These are phyloP conservation scores for Backusella macrospora DNA, from an alignment of 192 early-diverging fungal species.

Conservation along the genomic window DNA sequence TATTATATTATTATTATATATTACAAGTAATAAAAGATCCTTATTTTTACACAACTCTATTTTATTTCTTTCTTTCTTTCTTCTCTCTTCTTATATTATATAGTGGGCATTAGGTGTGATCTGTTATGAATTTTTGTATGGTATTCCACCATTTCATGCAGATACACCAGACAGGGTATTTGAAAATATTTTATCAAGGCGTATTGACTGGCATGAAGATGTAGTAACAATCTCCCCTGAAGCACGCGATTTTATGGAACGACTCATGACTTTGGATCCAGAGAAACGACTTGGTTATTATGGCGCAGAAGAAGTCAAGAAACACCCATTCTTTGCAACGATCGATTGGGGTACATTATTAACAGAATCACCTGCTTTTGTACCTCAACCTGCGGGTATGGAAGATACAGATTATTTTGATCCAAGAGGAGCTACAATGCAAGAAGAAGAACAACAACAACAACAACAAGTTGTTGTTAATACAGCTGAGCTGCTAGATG, in stretches of 20 bases:
- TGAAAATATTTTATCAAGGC: constrained; percentile 78
- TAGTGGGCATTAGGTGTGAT: constrained; percentile 91
- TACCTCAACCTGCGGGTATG: constrained; percentile 71
- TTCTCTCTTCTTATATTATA: constrained; percentile 16
- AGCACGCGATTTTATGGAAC: constrained; percentile 81
- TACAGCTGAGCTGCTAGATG: constrained; percentile 17
- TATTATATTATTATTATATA: background rate
- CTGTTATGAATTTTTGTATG: constrained; percentile 84
- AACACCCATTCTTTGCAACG: constrained; percentile 75
- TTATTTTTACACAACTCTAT: background rate
- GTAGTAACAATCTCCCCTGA: constrained; percentile 74
- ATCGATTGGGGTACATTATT: constrained; percentile 73
- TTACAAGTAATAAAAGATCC: constrained; percentile 11
- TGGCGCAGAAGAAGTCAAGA: constrained; percentile 77
- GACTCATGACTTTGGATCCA: constrained; percentile 65
- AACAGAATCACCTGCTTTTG: constrained; percentile 71
- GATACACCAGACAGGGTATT: constrained; percentile 78
- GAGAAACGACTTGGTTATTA: constrained; percentile 69
- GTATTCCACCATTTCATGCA: constrained; percentile 85
- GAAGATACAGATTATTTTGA: constrained; percentile 98
- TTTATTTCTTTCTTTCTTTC: constrained; percentile 12
- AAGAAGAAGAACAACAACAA: constrained; percentile 43
- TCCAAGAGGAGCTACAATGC: constrained; percentile 74
- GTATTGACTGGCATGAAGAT: constrained; percentile 78
- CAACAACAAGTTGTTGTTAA: background rate